Evolutionary conservation across 2,329 filamentous ascomycete genomes (phyloP).

Genomic region (Cadophora sp.): DNA sequence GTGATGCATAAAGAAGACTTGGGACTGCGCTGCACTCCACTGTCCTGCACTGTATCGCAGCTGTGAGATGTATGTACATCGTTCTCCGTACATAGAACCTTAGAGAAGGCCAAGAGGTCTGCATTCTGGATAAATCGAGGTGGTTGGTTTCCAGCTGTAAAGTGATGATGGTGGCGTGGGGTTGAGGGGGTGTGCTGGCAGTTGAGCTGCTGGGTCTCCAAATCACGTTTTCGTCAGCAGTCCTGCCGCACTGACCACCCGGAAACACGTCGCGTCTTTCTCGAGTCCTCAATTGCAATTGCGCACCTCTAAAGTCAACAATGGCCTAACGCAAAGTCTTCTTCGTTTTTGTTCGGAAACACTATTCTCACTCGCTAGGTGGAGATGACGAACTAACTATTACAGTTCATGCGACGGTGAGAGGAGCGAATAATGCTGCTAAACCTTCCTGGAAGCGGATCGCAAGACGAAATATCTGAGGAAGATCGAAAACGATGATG

Average conservation of each 20-base stretch:
- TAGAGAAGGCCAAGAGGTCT: neutral
- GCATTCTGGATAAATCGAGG: neutral
- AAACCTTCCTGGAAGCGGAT: too few relatives aligned
- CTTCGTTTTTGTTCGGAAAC: neutral
- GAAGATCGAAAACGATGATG: too few relatives aligned
- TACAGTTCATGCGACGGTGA: too few relatives aligned
- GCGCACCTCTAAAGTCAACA: neutral
- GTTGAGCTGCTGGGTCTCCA: neutral
- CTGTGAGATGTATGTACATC: neutral
- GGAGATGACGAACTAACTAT: too few relatives aligned
- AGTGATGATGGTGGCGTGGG: neutral
- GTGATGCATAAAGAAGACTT: too few relatives aligned
- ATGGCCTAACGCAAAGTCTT: neutral
- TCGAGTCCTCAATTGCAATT: too few relatives aligned
- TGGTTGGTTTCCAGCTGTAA: neutral
- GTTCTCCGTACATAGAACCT: neutral
- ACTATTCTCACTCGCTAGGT: too few relatives aligned
- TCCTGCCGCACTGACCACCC: neutral
- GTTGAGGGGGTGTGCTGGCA: conserved; percentile 1
- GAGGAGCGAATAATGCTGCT: too few relatives aligned
- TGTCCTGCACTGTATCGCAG: too few relatives aligned
- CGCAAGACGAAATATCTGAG: too few relatives aligned
- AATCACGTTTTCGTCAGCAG: neutral
- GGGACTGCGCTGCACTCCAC: neutral
- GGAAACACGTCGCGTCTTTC: neutral